Evolutionary conservation across 2,329 filamentous ascomycete genomes (phyloP).

Genomic region (Fusarium nanum): DNA sequence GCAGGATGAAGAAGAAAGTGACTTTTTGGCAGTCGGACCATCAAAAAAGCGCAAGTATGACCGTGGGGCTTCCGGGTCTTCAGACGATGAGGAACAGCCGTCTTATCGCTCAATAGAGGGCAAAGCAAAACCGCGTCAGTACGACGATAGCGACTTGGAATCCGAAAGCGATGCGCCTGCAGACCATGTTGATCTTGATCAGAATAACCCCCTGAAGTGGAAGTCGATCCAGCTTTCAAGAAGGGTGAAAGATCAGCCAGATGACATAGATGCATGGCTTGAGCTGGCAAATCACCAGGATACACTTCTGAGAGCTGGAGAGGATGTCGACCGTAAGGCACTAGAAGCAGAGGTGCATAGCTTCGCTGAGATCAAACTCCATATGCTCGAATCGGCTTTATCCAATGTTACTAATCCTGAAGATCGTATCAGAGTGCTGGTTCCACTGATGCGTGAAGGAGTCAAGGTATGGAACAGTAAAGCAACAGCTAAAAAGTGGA

Average conservation of each 20-base stretch:
- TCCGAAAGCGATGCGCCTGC: constrained; percentile 60
- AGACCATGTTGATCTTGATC: constrained; percentile 48
- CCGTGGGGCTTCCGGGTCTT: constrained; percentile 52
- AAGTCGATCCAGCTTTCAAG: constrained; percentile 72
- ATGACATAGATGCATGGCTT: constrained; percentile 79
- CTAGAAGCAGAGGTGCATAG: constrained; percentile 73
- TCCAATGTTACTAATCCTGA: constrained; percentile 60
- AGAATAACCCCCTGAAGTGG: constrained; percentile 61
- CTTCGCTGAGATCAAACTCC: constrained; percentile 82
- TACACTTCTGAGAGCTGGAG: constrained; percentile 65
- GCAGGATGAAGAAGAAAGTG: constrained; percentile 49
- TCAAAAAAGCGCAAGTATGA: constrained; percentile 58
- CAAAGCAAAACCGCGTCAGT: constrained; percentile 64
- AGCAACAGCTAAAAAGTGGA: constrained; percentile 73
- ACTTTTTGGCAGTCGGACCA: constrained; percentile 61
- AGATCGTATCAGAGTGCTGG: constrained; percentile 69
- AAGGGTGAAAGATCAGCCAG: constrained; percentile 72
- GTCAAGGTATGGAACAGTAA: constrained; percentile 77
- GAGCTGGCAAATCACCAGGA: constrained; percentile 84
- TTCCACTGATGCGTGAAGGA: constrained; percentile 79
- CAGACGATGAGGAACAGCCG: constrained; percentile 61
- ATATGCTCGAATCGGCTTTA: constrained; percentile 83
- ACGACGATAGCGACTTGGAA: constrained; percentile 62
- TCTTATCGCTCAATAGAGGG: constrained; percentile 74
- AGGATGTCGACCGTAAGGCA: constrained; percentile 56